Evolutionary conservation across 1,139 yeast genomes (phyloP), one percentile per base, ranked within the genome.

Genomic region (Geotrichum armillariae): DNA sequence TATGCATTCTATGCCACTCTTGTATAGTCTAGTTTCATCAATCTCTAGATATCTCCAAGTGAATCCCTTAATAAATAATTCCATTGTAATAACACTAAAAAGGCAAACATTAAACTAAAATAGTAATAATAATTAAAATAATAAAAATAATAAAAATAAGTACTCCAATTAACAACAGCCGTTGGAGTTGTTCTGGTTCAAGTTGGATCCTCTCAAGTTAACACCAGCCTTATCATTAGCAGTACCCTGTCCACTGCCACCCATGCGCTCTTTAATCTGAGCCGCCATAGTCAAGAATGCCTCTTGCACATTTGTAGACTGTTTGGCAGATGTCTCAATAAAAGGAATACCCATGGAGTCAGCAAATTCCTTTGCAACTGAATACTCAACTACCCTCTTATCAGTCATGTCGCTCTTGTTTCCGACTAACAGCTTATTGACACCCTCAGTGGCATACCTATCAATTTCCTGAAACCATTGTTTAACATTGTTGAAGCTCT

Each of bases 401-500:
- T 91, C 97, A 45, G 87, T 78, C 69, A 93, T 78, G 73, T 93
- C 99, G 55, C 96, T 91, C 77, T 93, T 93, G 77, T 93, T 93
- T 64, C 99, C 99, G 45, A 93, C 98, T 60, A 93, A 78, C 68
- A 93, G 77, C 75, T 93, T 93, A 84, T 89, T 86, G 46, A 93
- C 99, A 40, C 97, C 96, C 57, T 95, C 95, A 21, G 97, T 91
- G 53, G 98, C 99, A 72, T 91, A 93, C 65, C 98, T 85, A 73
- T 93, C 99, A 65, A 93, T 93, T 72, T 93, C 99, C 74, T 91
- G 98, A 71, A 93, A 79, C 99, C 99, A 93, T 73, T 90, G 96
- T 74, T 91, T 91, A 63, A 93, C 98, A 67, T 94, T 91, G 73
- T 90, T 89, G 76, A 93, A 93, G 44, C 96, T 85, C 69, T 93